Evolutionary conservation across 164 flowering plant genomes (phyloP).

Genomic region (Aristolochia californica): DNA sequence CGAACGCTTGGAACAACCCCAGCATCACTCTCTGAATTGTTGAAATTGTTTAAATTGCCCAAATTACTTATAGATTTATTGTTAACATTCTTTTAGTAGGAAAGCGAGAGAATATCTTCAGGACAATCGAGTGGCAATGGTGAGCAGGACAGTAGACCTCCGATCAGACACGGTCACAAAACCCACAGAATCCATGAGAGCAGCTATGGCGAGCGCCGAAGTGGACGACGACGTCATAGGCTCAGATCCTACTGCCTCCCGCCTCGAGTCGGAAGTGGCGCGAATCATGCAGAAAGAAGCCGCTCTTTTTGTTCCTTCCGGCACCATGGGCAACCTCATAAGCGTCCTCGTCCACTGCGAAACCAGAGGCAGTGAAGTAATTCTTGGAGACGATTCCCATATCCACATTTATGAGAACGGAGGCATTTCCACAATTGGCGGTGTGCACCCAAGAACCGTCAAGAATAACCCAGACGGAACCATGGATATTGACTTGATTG

Average conservation of each 20-base stretch:
- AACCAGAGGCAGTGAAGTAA: conserved; percentile 79
- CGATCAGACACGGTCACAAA: conserved; percentile 93
- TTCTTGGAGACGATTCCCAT: conserved; percentile 73
- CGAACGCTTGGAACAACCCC: no score
- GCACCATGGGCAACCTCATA: conserved; percentile 90
- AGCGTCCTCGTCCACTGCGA: conserved; percentile 87
- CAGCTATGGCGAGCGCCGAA: conserved; percentile 85
- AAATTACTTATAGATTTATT: no score
- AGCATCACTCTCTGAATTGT: no score
- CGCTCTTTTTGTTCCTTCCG: conserved; percentile 86
- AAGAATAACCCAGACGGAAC: conserved; percentile 83
- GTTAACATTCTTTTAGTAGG: no score
- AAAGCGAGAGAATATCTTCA: no score
- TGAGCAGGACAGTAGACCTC: conserved; percentile 61
- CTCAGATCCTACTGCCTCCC: conserved; percentile 60
- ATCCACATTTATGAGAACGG: conserved; percentile 86
- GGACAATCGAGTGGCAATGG: conserved; percentile 29
- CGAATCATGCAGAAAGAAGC: conserved; percentile 75
- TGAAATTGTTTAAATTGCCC: no score
- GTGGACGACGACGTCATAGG: conserved; percentile 88
- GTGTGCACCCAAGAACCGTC: conserved; percentile 70
- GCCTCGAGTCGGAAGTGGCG: conserved; percentile 70
- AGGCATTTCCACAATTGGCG: conserved; percentile 79
- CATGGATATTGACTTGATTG: conserved; percentile 66
- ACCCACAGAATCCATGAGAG: conserved; percentile 77